These are phyloP conservation scores for Whalleya microplaca DNA, from an alignment of 2,329 filamentous ascomycete genomes.

Conservation along the genomic window DNA sequence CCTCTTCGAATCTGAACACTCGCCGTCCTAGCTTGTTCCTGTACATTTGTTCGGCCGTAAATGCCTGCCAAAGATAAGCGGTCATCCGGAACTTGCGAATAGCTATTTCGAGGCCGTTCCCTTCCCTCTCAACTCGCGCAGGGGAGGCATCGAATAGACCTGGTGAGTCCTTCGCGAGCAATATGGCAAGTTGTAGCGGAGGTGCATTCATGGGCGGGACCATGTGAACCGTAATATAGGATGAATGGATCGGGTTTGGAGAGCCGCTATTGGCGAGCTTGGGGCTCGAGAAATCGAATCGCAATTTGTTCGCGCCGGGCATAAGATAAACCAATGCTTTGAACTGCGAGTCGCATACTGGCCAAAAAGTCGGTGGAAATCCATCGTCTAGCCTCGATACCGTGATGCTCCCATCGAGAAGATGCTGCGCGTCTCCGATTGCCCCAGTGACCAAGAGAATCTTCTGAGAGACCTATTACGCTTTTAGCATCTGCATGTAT, in stretches of 20 bases:
- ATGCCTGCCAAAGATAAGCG: slow-evolving; percentile 95
- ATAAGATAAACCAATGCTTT: slow-evolving; percentile 90
- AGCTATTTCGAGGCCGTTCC: slow-evolving; percentile 79
- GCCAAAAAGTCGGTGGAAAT: slow-evolving; percentile 85
- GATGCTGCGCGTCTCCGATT: slow-evolving; percentile 71
- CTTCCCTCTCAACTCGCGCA: slow-evolving; percentile 75
- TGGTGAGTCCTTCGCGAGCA: slow-evolving; percentile 86
- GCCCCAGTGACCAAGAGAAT: slow-evolving; percentile 80
- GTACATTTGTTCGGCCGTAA: slow-evolving; percentile 95
- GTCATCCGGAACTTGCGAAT: slow-evolving; percentile 92
- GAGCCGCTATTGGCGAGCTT: slow-evolving; percentile 73
- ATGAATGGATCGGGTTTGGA: slow-evolving; percentile 73
- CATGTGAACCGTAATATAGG: slow-evolving; percentile 84
- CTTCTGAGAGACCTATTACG: slow-evolving; percentile 82
- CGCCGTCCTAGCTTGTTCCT: slow-evolving; percentile 84
- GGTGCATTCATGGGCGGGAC: slow-evolving; percentile 77
- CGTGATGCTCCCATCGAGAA: slow-evolving; percentile 77
- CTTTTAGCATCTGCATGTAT: slow-evolving; percentile 30
- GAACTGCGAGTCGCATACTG: slow-evolving; percentile 86
- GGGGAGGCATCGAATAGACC: slow-evolving; percentile 83
- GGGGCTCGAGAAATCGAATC: slow-evolving; percentile 84
- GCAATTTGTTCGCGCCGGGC: slow-evolving; percentile 85
- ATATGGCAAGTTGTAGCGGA: slow-evolving; percentile 85
- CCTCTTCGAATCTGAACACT: slow-evolving; percentile 89
- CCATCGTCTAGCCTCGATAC: slow-evolving; percentile 82